Evolutionary conservation across 83 land plant species (phyloP), one percentile per base, ranked within the genome.

Genomic region (Thuja plicata): DNA sequence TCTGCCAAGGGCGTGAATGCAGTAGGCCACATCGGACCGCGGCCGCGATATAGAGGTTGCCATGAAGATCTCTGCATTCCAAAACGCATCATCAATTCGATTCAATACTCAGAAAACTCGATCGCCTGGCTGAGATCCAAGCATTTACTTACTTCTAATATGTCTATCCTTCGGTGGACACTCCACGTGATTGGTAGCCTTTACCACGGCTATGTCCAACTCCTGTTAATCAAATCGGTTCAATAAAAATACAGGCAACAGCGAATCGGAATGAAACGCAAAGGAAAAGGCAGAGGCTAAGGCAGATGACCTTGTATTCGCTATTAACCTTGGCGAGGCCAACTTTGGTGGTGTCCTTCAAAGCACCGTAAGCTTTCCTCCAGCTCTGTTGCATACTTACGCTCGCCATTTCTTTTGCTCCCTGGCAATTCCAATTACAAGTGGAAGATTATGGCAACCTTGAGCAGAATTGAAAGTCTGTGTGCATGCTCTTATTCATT

Each of bases 81-180:
- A 87, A 66, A 30, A 85, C 37, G n/a, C 8, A 34, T 76, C 74
- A 87, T 60, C 40, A 70, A 38, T 41, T 54, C 57, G 57, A 50
- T 16, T 54, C 16, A 54, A 54, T 54, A 54, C 57, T 54, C 19
- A 54, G 3, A 54, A 54, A 54, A 54, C 19, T 54, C 57, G 57
- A 54, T 54, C 57, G 57, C 3, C 3, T 54, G 88, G 38, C 35
- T 30, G 45, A n/a, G 27, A 88, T 45, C 54, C 45, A 74, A 1
- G 35, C 66, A 89, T 21, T 32, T 35, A 88, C 97, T 93, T 88
- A 96, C 99, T 96, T 90, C 97, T 86, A 37, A 97, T 91, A 89
- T 97, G 99, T 37, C 97, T 93, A 91, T 97, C 99, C 89, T 97
- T 97, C 12, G 99, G 99, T 13, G 99, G 98, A 86, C 97, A 92